Base-by-base conservation (phyloP, 2,329 filamentous ascomycete species). In the Fusarium acutatum region DNA sequence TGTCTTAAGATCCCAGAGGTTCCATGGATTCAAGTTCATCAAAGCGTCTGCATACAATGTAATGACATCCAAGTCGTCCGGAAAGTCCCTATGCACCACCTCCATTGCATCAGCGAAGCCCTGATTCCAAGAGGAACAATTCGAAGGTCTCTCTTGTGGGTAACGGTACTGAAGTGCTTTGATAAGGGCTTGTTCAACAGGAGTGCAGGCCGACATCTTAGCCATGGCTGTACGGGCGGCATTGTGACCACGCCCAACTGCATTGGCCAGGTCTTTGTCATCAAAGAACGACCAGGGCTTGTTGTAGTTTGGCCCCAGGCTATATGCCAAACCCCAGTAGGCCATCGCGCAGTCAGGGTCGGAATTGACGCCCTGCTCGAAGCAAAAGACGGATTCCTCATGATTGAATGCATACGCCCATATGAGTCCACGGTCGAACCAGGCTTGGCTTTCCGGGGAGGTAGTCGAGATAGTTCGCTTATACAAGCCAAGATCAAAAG, bases 391-490 rank as follows among this genome's bases (percentile, higher is more conserved):
- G 1, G 91, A 88, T 79, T 94, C 93, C 73, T 92, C 91, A 77
- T 94, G 92, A 78, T 95, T 94, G 84, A 95, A 95, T 28, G 85
- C 91, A 79, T 92, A 95, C 47, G 86, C 87, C 93, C 93, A 95
- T 28, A 91, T 84, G n/a, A 95, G 82, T 6, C 92, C 93, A 17
- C 92, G 89, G 78, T 92, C 85, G 79, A 93, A 94, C 93, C 93
- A 95, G 12, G 75, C 82, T 77, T 93, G 89, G 3, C 60, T 52
- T 24, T 72, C 60, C 5, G 41, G 37, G 28, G 56, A 58, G 8
- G 11, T 24, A 6, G 72, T 64, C 10, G 65, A 68, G 38, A 74
- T 44, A 26, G 12, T 30, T 15, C 71, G 69, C 24, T 44, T 60
- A 7, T 67, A 68, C 7, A 34, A 24, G 37, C 73, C 73, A 11